Base-by-base conservation (phyloP, 495 filamentous ascomycete species). In the Hypoxylon fuscum region DNA sequence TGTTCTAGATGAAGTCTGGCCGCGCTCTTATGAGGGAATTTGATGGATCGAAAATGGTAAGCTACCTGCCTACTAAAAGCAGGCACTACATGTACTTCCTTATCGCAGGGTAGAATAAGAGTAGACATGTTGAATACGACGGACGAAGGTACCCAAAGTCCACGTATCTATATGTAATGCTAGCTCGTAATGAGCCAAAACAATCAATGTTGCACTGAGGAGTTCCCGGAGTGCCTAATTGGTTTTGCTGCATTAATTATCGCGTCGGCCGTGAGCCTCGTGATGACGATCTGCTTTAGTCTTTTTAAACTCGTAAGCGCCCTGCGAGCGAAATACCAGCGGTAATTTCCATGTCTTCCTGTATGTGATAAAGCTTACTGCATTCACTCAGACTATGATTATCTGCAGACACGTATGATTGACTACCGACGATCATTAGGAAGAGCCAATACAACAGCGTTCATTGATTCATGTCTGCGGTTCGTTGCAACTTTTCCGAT, bases 161-260 rank as follows among this genome's bases (percentile, higher is more conserved):
- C 44, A 25, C 35, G 32, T 23, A 45, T 7, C 21, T 38, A 41
- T 46, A 17, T 14, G 32, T 44, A 50, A 47, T 27, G 14, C 21
- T 31, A 53, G 46, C 46, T 42, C 38, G 38, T 47, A 44, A 53
- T 35, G 20, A 55, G 47, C 14, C 25, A 45, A 22, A 49, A 47
- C 35, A 52, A 14, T n/a, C n/a, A 37, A 40, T 31, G 56, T 66
- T 59, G 29, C 56, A 66, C 32, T 29, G 43, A 15, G 43, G 56
- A 15, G 47, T 56, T 47, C n/a, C 48, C 34, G 45, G 45, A n/a
- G 41, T 55, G 40, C 62, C 55, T 20, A 56, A 66, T 66, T 37
- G 44, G 53, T 57, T 21, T 25, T 50, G 25, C 7, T 62, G 63
- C 63, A 62, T 66, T 37, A 66, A 42, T 31, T 49, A 62, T 58